Evolutionary conservation across 257 asterid genomes (phyloP).

Genomic region (Rauvolfia tetraphylla): DNA sequence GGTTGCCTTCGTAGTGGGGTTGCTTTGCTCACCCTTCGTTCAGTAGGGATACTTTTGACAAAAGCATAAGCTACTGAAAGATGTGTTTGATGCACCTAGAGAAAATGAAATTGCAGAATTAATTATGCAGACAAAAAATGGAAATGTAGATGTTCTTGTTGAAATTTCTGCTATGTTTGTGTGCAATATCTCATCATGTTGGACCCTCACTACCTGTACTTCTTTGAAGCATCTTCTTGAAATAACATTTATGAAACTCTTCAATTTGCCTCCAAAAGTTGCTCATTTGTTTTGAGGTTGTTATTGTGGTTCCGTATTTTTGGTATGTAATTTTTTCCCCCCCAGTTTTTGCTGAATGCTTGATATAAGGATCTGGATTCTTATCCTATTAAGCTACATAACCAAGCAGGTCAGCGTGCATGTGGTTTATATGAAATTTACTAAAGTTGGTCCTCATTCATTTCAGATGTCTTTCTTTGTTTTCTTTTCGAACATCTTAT

Average conservation of each 20-base stretch:
- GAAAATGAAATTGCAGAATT: not conserved
- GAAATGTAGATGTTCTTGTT: not conserved
- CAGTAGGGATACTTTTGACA: not conserved
- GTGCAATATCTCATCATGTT: not conserved
- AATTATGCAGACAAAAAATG: not conserved
- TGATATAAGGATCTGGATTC: not conserved
- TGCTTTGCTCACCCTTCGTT: not conserved
- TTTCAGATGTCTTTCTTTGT: not conserved
- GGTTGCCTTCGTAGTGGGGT: not conserved
- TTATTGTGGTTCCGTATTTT: not conserved
- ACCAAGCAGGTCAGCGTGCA: not conserved
- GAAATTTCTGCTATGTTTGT: not conserved
- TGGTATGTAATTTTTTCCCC: not conserved
- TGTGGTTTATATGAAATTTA: not conserved
- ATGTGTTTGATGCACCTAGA: not conserved
- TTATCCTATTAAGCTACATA: not conserved
- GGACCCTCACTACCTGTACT: not conserved
- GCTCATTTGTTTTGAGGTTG: not conserved
- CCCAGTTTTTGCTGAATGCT: not conserved
- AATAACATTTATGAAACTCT: not conserved
- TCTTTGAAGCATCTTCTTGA: not conserved
- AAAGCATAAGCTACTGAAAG: not conserved
- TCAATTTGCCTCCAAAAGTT: not conserved
- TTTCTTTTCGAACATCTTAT: not conserved
- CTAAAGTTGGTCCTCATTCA: not conserved